These are phyloP conservation scores for Colletotrichum orchidophilum DNA, from an alignment of 2,329 filamentous ascomycete species.

Conservation along the genomic window DNA sequence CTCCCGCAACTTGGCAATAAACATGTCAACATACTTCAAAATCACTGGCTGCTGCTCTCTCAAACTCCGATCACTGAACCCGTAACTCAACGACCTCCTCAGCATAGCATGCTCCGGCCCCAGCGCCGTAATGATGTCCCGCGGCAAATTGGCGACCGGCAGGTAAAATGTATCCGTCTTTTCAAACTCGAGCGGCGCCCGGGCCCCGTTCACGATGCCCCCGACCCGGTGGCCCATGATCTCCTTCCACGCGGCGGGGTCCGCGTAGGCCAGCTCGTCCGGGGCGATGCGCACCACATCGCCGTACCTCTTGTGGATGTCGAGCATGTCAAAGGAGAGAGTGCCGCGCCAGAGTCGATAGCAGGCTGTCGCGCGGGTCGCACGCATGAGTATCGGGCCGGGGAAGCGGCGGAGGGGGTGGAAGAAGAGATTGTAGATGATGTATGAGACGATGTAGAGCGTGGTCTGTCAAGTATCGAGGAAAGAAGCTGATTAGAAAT, in stretches of 20 bases:
- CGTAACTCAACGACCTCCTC: conserved; percentile 32
- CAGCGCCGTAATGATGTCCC: conserved; percentile 35
- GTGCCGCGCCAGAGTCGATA: conserved; percentile 11
- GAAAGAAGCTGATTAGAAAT: background rate
- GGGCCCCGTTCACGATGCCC: background rate
- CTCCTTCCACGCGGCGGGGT: conserved; percentile 48
- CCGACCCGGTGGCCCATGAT: conserved; percentile 45
- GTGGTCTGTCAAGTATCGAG: background rate
- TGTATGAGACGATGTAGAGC: conserved; percentile 4
- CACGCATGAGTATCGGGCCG: conserved; percentile 37
- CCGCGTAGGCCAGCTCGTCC: conserved; percentile 55
- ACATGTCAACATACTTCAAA: conserved; percentile 48
- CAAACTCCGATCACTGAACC: conserved; percentile 38
- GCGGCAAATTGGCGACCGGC: background rate
- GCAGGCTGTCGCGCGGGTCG: conserved; percentile 1
- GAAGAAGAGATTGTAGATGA: conserved; percentile 44
- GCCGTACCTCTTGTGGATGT: conserved; percentile 50
- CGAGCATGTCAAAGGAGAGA: conserved; percentile 9
- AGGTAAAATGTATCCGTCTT: conserved; percentile 30
- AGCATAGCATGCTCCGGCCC: conserved; percentile 25
- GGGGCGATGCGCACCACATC: conserved; percentile 57
- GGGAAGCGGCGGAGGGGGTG: conserved; percentile 46
- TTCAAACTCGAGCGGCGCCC: background rate
- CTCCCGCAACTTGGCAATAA: conserved; percentile 48
- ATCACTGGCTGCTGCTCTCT: conserved; percentile 41